These are phyloP conservation scores for Dactylellina sp. DNA, from an alignment of 2,329 filamentous ascomycete species.

Conservation along the genomic window DNA sequence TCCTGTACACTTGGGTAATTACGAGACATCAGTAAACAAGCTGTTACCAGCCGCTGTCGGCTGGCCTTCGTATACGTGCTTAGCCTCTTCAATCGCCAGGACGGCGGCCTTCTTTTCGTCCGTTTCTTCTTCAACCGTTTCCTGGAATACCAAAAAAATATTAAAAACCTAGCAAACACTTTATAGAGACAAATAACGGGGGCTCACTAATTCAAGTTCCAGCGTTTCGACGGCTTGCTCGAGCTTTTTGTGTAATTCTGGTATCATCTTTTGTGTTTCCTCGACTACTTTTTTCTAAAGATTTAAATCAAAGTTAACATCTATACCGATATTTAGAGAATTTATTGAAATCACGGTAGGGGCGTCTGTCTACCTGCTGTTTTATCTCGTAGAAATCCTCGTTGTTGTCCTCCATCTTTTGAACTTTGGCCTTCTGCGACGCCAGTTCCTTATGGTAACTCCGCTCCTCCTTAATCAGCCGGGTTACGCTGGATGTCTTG, in stretches of 20 bases:
- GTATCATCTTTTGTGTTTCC: conserved; percentile 87
- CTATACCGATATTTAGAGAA: not conserved
- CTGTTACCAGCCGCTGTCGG: conserved; percentile 17
- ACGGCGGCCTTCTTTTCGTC: conserved; percentile 34
- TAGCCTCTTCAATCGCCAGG: conserved; percentile 32
- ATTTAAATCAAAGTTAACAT: conserved; percentile 25
- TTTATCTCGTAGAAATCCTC: conserved; percentile 78
- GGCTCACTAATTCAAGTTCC: conserved; percentile 79
- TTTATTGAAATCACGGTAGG: too few species aligned
- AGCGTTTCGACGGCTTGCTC: conserved; percentile 77
- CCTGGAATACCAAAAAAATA: conserved; percentile 8
- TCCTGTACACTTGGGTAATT: not conserved
- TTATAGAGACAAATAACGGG: conserved; percentile 61
- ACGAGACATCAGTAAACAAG: conserved; percentile 39
- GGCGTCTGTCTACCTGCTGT: conserved; percentile 80
- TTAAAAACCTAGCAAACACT: not conserved
- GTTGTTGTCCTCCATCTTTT: conserved; percentile 72
- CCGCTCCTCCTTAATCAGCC: conserved; percentile 89
- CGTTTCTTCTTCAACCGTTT: conserved; percentile 34
- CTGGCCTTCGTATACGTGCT: conserved; percentile 34
- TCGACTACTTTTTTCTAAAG: conserved; percentile 80
- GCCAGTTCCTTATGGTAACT: conserved; percentile 89
- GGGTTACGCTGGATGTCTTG: conserved; percentile 80
- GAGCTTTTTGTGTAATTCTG: conserved; percentile 77
- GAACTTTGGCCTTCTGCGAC: conserved; percentile 78